Evolutionary conservation across 805 yeast genomes (phyloP), one percentile per base, ranked within the genome.

Genomic region (Metschnikowia noctiluminum): DNA sequence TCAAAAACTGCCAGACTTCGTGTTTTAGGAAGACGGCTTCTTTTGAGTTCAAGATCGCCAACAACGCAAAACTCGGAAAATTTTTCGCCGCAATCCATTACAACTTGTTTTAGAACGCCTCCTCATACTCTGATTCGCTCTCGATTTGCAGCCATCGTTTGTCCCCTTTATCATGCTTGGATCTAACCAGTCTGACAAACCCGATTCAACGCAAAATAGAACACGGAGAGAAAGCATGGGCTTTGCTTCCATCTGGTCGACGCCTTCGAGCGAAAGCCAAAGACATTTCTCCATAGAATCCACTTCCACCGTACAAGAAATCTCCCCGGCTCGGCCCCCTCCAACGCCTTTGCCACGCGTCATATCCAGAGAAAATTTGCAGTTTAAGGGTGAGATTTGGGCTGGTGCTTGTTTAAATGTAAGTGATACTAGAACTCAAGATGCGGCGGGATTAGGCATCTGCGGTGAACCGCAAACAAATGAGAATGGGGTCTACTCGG

Each of bases 261-360:
- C 54, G n/a, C 37, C 51, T 8, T 35, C 35, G 26, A 28, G 38
- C 21, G 13, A 39, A 7, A 43, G 40, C 6, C 51, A 41, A 26
- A 47, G 46, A 27, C 49, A 48, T 27, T 42, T 47, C 16, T 40
- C 54, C 27, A 28, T 53, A 16, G 56, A 53, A 35, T 28, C 46
- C 43, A 7, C 38, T 10, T 26, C 42, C 7, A 11, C 26, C n/a
- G 16, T 31, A 2, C 42, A 21, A 5, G 27, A 14, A 12, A 38
- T 37, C 2, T 46, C 49, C 6, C 49, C 45, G 1, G 45, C 39
- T 16, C 36, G 43, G 14, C 49, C 49, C 6, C 49, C 49, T 31
- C 7, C 49, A 6, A 46, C 49, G 26, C 49, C 49, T 5, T 38
- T 46, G 45, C 42, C 49, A 6, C 49, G 26, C 8, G 15, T 27